Percentiles rank a stretch among this genome's conserved stretches.
These are phyloP conservation scores for Francoa sonchifolia DNA, from an alignment of 441 rosid species.

Conservation along the genomic window DNA sequence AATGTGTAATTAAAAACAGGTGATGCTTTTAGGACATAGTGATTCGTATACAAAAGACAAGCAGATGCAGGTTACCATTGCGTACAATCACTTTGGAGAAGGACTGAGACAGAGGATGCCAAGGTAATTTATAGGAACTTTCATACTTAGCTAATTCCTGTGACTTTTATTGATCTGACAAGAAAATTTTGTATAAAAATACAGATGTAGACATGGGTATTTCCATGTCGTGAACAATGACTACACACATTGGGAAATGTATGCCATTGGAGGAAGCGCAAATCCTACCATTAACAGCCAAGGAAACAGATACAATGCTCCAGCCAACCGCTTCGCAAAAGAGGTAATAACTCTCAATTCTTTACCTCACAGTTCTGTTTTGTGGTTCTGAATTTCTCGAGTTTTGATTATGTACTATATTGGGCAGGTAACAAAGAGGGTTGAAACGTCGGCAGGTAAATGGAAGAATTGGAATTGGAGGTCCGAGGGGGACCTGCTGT, in stretches of 20 bases:
- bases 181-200: background rate
- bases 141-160: background rate
- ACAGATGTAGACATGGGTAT: conserved; percentile 89
- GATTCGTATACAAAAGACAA: conserved; percentile 77
- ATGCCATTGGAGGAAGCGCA: conserved; percentile 96
- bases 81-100: conserved; percentile 91
- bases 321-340: conserved; percentile 59
- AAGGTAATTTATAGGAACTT: conserved; percentile 28
- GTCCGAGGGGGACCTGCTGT: conserved; percentile 78
- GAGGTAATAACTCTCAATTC: conserved; percentile 31
- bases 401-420: background rate
- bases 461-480: conserved; percentile 95
- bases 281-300: conserved; percentile 89
- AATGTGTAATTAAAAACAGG: conserved; percentile 18
- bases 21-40: conserved; percentile 81
- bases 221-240: conserved; percentile 97
- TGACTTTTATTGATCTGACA: background rate
- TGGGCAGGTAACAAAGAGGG: conserved; percentile 79
- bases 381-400: background rate
- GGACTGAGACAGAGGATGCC: conserved; percentile 99
- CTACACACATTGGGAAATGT: conserved; percentile 99
- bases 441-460: conserved; percentile 33
- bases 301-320: conserved; percentile 85
- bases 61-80: conserved; percentile 88
- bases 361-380: too few relatives aligned